Percentiles rank a stretch among this genome's conserved stretches.
These are phyloP conservation scores for Penicillium verhagenii DNA, from an alignment of 495 filamentous ascomycete species.

Conservation along the genomic window DNA sequence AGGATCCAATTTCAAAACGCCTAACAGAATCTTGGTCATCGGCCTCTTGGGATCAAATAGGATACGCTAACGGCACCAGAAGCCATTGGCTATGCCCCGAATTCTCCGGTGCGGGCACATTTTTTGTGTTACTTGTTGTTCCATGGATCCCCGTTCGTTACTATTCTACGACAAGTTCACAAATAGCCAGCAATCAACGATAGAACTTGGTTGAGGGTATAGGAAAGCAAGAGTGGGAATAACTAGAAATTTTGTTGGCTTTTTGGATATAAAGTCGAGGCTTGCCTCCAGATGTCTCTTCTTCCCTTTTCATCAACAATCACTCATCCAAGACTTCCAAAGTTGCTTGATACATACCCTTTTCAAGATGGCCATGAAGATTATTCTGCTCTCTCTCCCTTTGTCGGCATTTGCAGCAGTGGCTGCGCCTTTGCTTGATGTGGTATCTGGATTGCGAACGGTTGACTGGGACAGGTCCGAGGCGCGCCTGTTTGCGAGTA, in stretches of 20 bases:
- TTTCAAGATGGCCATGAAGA: neutral
- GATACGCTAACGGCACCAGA: neutral
- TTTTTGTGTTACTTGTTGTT: neutral
- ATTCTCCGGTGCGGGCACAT: neutral
- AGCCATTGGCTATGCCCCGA: neutral
- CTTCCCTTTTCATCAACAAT: neutral
- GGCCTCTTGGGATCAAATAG: neutral
- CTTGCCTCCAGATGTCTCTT: no score
- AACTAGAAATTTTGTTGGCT: neutral
- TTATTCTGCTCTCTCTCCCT: neutral
- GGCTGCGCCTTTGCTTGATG: neutral
- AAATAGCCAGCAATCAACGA: no score
- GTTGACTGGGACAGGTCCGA: neutral
- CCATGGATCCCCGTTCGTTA: neutral
- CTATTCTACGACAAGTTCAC: no score
- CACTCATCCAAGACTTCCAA: neutral
- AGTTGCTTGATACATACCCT: neutral
- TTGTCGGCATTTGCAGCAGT: neutral
- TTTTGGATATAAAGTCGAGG: neutral
- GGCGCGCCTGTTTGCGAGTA: neutral
- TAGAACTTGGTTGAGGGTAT: no score
- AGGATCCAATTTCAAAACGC: neutral
- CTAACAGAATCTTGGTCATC: neutral
- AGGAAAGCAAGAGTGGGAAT: no score
- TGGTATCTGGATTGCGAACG: neutral